phyloP scores from a whole-genome alignment of 768 basidiomycete species.

The Chalciporus piperatus region DNA sequence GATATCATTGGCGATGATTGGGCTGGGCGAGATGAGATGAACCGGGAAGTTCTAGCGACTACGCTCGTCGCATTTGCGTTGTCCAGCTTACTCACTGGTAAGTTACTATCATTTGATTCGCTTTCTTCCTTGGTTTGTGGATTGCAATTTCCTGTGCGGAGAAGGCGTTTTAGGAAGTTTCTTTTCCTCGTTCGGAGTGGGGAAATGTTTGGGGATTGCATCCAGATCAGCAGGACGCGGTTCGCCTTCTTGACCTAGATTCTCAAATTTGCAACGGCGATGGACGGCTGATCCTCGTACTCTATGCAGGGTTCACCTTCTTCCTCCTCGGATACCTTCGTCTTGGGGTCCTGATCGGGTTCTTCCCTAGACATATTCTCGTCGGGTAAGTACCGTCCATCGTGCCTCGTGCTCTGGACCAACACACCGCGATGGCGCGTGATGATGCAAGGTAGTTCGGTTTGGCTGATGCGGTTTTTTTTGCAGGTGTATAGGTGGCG shows the following conservation, averaged over 20 bases:
- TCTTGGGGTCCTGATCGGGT: conserved; percentile 84
- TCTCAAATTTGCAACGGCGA: conserved; percentile 14
- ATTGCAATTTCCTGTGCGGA: background rate
- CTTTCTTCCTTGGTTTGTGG: background rate
- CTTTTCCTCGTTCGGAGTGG: background rate
- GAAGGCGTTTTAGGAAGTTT: background rate
- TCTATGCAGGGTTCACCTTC: conserved; percentile 52
- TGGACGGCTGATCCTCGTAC: conserved; percentile 7
- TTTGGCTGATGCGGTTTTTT: background rate
- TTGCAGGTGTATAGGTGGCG: conserved; percentile 83
- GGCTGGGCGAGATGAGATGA: conserved; percentile 50
- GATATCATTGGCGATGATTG: conserved; percentile 43
- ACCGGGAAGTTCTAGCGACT: conserved; percentile 79
- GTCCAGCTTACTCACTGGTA: conserved; percentile 84
- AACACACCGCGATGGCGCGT: background rate
- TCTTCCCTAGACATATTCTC: conserved; percentile 94
- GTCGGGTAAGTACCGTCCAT: conserved; percentile 63
- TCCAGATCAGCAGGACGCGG: conserved; percentile 1
- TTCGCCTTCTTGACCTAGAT: background rate
- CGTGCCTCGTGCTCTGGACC: background rate
- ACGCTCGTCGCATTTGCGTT: conserved; percentile 87
- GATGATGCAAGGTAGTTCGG: background rate
- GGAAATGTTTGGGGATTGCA: background rate
- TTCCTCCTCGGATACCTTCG: conserved; percentile 82
- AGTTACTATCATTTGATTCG: conserved; percentile 9